Evolutionary conservation across 2,329 filamentous ascomycete species (phyloP).

Genomic region (Curvularia eragrostidis): DNA sequence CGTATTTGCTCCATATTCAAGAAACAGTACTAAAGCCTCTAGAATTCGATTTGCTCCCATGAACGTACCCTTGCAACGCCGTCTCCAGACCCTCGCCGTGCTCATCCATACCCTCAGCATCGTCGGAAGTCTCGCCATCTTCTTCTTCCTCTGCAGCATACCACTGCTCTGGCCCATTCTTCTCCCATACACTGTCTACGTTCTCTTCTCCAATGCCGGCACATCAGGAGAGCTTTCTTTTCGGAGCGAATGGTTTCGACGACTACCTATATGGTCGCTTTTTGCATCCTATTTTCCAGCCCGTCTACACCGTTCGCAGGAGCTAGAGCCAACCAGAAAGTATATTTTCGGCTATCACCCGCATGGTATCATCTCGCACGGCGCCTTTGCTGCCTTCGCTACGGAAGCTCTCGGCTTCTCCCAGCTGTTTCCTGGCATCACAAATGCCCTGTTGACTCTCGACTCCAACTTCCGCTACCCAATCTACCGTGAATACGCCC

Average conservation of each 20-base stretch:
- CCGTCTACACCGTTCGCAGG: slow-evolving; percentile 80
- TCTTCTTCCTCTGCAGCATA: slow-evolving; percentile 90
- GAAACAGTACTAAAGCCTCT: slow-evolving; percentile 5
- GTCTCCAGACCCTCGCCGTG: slow-evolving; percentile 58
- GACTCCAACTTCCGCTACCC: slow-evolving; percentile 95
- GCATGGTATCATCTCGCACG: slow-evolving; percentile 95
- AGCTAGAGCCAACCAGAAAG: slow-evolving; percentile 80
- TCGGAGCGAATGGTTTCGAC: slow-evolving; percentile 77
- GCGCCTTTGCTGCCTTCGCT: slow-evolving; percentile 89
- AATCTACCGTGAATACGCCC: slow-evolving; percentile 91
- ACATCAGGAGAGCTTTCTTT: slow-evolving; percentile 76
- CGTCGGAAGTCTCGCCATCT: slow-evolving; percentile 67
- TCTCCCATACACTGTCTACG: slow-evolving; percentile 80
- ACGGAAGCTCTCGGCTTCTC: slow-evolving; percentile 89
- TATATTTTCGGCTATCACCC: slow-evolving; percentile 98
- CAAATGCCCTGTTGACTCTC: slow-evolving; percentile 90
- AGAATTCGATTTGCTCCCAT: slow-evolving; percentile 89
- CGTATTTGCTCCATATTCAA: background rate
- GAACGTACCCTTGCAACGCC: slow-evolving; percentile 64
- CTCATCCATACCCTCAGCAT: slow-evolving; percentile 59
- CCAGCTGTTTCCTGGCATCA: slow-evolving; percentile 91
- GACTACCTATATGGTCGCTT: slow-evolving; percentile 79
- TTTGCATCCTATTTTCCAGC: slow-evolving; percentile 95
- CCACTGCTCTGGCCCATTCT: slow-evolving; percentile 87
- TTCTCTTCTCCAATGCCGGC: slow-evolving; percentile 78